Evolutionary conservation across 2,329 filamentous ascomycete species (phyloP).

Genomic region (Trichoderma guizhouense): DNA sequence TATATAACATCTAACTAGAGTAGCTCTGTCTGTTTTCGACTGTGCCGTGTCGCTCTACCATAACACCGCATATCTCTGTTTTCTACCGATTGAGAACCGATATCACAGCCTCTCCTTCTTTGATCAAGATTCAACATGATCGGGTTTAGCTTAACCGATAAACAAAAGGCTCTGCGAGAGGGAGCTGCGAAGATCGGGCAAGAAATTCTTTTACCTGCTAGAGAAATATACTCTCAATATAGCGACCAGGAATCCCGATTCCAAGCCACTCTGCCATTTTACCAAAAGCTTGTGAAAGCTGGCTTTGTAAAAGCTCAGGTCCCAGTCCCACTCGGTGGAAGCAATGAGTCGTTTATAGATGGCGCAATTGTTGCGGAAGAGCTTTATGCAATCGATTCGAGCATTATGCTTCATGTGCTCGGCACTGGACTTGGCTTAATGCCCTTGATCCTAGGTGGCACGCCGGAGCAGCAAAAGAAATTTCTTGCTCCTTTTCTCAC

Average conservation of each 20-base stretch:
- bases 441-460: background rate
- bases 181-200: background rate
- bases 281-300: background rate
- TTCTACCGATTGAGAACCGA: background rate
- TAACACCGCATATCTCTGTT: background rate
- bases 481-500: background rate
- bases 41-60: background rate
- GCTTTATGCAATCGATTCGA: background rate
- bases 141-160: background rate
- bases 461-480: background rate
- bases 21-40: background rate
- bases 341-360: constrained; percentile 2
- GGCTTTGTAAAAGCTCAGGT: background rate
- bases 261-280: background rate
- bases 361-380: constrained; percentile 1
- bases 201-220: background rate
- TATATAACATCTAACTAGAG: background rate
- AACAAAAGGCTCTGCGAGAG: constrained; percentile 3
- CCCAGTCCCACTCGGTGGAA: background rate
- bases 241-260: constrained; percentile 1
- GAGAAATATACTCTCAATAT: background rate
- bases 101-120: background rate
- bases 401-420: constrained; percentile 2
- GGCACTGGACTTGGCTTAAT: background rate
- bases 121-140: background rate